Percentiles rank a stretch among this genome's conserved stretches.
Evolutionary conservation across 768 basidiomycete species (phyloP).

Genomic region (Coprinopsis strossmayeri): DNA sequence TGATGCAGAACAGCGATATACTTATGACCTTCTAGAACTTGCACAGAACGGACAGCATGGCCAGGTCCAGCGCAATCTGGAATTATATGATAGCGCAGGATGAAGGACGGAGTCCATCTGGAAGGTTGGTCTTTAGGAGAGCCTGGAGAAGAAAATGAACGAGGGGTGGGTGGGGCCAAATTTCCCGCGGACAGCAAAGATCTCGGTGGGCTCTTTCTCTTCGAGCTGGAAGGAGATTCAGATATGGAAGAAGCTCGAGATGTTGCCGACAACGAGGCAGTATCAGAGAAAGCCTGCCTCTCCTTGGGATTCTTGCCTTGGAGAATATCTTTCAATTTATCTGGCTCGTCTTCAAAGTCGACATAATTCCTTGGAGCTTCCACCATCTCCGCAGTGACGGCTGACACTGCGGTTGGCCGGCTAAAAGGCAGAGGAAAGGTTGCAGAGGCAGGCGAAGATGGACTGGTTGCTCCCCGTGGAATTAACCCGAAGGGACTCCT

Average conservation of each 20-base stretch:
- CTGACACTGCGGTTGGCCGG: slow-evolving; percentile 54
- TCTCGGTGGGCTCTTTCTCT: slow-evolving; percentile 30
- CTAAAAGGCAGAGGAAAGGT: slow-evolving; percentile 42
- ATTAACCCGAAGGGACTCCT: slow-evolving; percentile 22
- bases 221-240: slow-evolving; percentile 16
- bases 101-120: slow-evolving; percentile 21
- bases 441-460: slow-evolving; percentile 22
- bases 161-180: slow-evolving; percentile 35
- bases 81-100: slow-evolving; percentile 37
- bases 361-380: slow-evolving; percentile 77
- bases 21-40: slow-evolving; percentile 33
- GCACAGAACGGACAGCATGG: slow-evolving; percentile 39
- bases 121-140: slow-evolving; percentile 24
- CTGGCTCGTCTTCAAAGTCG: slow-evolving; percentile 77
- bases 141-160: slow-evolving; percentile 32
- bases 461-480: slow-evolving; percentile 28
- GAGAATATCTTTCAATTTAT: slow-evolving; percentile 67
- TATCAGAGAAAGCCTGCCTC: slow-evolving; percentile 20
- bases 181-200: slow-evolving; percentile 41
- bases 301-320: slow-evolving; percentile 45
- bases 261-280: slow-evolving; percentile 15
- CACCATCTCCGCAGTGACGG: slow-evolving; percentile 59
- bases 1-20: slow-evolving; percentile 52
- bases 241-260: slow-evolving; percentile 21
- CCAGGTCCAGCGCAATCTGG: slow-evolving; percentile 36